Evolutionary conservation across 352 stramenopile genomes (phyloP).

Genomic region (Thraustotheca clavata): DNA sequence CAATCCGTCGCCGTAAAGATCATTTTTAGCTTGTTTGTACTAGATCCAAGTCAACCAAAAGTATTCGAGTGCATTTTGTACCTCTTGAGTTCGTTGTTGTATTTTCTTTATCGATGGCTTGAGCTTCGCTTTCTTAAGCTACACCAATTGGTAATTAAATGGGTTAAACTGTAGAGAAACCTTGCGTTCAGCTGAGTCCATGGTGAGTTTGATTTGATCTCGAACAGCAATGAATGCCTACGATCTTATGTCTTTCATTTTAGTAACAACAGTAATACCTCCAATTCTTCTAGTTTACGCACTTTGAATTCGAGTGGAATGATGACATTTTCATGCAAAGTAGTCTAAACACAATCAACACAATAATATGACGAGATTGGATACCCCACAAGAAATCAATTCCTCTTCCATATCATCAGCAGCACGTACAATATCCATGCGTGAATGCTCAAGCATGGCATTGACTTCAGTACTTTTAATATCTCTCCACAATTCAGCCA

Average conservation of each 20-base stretch:
- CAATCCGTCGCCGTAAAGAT: background rate
- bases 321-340: background rate
- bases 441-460: background rate
- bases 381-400: background rate
- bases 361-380: too few relatives aligned
- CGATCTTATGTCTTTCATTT: background rate
- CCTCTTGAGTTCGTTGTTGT: background rate
- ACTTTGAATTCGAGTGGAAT: background rate
- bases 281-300: background rate
- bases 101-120: background rate
- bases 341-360: too few relatives aligned
- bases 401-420: background rate
- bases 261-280: background rate
- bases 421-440: background rate
- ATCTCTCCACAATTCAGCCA: background rate
- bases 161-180: background rate
- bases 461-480: slow-evolving; percentile 1
- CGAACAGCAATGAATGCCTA: background rate
- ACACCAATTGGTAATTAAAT: background rate
- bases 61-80: too few relatives aligned
- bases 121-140: background rate
- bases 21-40: background rate
- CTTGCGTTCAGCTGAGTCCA: slow-evolving; percentile 3
- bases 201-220: background rate
- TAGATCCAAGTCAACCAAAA: background rate